phyloP scores from a whole-genome alignment of 495 filamentous ascomycete species.

The Penicillium silybi region DNA sequence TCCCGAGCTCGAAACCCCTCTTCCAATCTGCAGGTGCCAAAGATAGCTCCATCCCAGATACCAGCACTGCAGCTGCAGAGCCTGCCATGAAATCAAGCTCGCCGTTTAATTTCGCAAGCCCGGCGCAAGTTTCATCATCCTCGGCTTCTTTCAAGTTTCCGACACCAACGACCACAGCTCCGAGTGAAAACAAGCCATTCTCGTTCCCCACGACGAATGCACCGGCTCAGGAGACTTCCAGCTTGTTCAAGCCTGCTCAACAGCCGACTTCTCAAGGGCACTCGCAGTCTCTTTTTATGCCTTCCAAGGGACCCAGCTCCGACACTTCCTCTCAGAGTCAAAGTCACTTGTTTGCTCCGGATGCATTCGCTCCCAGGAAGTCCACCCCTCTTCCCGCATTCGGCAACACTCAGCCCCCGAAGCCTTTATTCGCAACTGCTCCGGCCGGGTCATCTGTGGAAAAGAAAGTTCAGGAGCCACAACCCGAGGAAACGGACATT shows the following conservation, averaged over 20 bases:
- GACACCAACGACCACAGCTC: neutral
- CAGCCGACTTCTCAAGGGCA: neutral
- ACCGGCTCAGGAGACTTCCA: neutral
- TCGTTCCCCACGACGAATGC: neutral
- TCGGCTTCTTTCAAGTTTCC: neutral
- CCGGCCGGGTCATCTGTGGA: neutral
- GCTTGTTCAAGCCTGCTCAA: neutral
- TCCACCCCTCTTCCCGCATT: neutral
- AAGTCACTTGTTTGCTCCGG: neutral
- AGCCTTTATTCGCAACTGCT: neutral
- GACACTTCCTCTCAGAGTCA: neutral
- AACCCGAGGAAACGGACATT: neutral
- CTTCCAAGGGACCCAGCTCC: neutral
- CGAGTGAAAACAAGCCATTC: neutral
- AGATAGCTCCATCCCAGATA: neutral
- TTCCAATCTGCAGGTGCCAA: neutral
- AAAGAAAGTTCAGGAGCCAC: neutral
- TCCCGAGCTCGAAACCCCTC: neutral
- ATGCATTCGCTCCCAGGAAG: neutral
- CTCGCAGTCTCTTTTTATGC: neutral
- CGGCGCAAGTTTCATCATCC: neutral
- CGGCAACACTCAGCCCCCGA: neutral
- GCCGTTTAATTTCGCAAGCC: neutral
- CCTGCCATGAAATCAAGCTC: neutral
- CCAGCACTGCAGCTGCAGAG: neutral